Base-by-base conservation (phyloP, 495 filamentous ascomycete genomes). In the Thermothielavioides terrestris region DNA sequence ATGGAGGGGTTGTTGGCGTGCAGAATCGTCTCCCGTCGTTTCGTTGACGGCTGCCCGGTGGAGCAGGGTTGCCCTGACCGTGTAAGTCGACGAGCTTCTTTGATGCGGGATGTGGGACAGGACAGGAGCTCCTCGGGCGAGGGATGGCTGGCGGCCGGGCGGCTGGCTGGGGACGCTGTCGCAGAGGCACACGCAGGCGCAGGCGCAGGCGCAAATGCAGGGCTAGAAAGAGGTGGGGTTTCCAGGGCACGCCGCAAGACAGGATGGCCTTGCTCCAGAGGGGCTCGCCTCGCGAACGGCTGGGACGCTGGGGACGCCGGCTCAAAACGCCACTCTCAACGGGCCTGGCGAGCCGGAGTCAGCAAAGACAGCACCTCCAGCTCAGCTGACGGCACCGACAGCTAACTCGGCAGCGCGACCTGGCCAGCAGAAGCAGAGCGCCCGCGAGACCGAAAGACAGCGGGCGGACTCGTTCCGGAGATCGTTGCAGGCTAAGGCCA, bases 201-300 rank as follows among this genome's bases (percentile, higher is more conserved):
- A n/a, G n/a, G n/a, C n/a, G n/a, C 11, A n/a, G n/a, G n/a, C n/a
- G n/a, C n/a, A n/a, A n/a, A n/a, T n/a, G 46, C 35, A 53, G 54
- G 49, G 48, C 42, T n/a, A n/a, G n/a, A n/a, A 46, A 17, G 20
- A 32, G 32, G 46, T 56, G 58, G 58, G 48, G 40, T 49, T 42
- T 39, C 52, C 50, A 49, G 57, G 55, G 46, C 39, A 50, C 46
- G 11, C 17, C 25, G 41, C 41, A 42, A 50, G 56, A 46, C 57
- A 54, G 57, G 45, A 57, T 42, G 46, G 49, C 42, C 35, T n/a
- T 46, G 49, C 52, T 49, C 52, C 53, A 56, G 56, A 49, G 54
- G 46, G 52, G 42, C 32, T 50, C 58, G 61, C 55, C 58, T 61
- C 54, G 55, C 49, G 54, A 45, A 39, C 51, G 51, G 57, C 53